A percentile compares a stretch with the other conserved stretches of the same genome.
These are phyloP conservation scores for Thraustotheca clavata DNA, from an alignment of 352 stramenopile species.

Conservation along the genomic window DNA sequence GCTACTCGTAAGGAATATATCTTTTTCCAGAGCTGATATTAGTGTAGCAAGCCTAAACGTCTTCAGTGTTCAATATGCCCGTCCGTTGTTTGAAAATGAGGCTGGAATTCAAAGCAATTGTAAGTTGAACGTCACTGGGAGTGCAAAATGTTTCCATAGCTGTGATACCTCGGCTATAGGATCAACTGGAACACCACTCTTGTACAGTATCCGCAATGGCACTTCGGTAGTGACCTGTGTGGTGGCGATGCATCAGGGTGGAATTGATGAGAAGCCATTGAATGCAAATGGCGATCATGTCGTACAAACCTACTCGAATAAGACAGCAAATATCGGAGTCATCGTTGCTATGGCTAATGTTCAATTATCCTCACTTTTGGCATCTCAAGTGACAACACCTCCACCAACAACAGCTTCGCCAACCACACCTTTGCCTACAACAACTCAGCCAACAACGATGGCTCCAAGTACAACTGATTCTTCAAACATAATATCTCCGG, in stretches of 20 bases:
- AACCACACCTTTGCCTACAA: not conserved
- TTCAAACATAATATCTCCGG: not conserved
- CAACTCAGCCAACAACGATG: not conserved
- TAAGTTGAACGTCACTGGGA: not conserved
- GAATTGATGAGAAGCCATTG: not conserved
- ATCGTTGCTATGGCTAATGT: slow-evolving; percentile 27
- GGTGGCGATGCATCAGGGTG: not conserved
- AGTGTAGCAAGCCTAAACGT: not conserved
- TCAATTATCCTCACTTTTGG: slow-evolving; percentile 28
- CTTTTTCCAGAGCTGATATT: not conserved
- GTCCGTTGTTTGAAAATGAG: slow-evolving; percentile 36
- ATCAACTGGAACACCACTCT: slow-evolving; percentile 42
- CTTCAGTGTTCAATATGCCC: slow-evolving; percentile 40
- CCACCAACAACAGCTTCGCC: slow-evolving; percentile 16
- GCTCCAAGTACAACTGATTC: not conserved
- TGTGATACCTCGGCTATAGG: slow-evolving; percentile 43
- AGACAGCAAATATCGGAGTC: slow-evolving; percentile 40
- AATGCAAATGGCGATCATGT: slow-evolving; percentile 14
- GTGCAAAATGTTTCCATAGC: slow-evolving; percentile 28
- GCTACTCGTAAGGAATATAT: not conserved
- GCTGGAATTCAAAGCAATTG: slow-evolving; percentile 37
- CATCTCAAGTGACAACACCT: slow-evolving; percentile 28
- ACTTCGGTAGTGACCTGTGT: slow-evolving; percentile 31
- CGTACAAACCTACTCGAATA: slow-evolving; percentile 27
- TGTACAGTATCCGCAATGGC: slow-evolving; percentile 60